Evolutionary conservation across 805 yeast genomes (phyloP), one percentile per base, ranked within the genome.

Genomic region (Yarrowia keelungensis): DNA sequence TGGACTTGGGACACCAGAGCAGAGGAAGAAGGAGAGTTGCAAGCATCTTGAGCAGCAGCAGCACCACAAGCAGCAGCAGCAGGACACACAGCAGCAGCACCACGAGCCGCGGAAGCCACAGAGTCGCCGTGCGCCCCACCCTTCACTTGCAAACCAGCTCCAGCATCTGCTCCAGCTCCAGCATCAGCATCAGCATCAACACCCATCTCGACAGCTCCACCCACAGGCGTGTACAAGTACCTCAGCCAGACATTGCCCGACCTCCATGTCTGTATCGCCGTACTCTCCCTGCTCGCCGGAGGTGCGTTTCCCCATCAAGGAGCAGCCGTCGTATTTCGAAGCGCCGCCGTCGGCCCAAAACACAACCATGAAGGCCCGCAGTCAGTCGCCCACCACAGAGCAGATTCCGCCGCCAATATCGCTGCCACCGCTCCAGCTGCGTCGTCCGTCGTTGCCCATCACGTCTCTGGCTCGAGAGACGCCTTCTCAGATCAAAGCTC

Each of bases 261-360:
- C 32, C 39, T 10, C 10, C 35, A 59, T 59, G 65, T 59, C 65
- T 43, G 65, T 59, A 16, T 59, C 65, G 16, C 65, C 65, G 51
- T 59, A 59, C 65, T 59, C 65, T 19, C 65, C 65, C 51, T 59
- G 65, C 51, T 59, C 65, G 65, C 65, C 65, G 35, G 65, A 59
- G 65, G 65, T 59, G 16, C 51, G 65, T 14, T 59, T 59, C 51
- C 65, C 65, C 9, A 10, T 59, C 51, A 45, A 45, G 42, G 65
- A 59, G 35, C 65, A 59, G 51, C 51, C 51, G 51, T 59, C 65
- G 3, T 59, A 59, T 26, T 59, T 59, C 11, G 65, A 59, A 26
- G 51, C 35, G n/a, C 46, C 26, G 26, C 38, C 50, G 47, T 43
- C 64, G n/a, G 14, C 8, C 8, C 53, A 22, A 10, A 11, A 47